phyloP scores from a whole-genome alignment of 305 asterid species.

The Fraxinus latifolia region DNA sequence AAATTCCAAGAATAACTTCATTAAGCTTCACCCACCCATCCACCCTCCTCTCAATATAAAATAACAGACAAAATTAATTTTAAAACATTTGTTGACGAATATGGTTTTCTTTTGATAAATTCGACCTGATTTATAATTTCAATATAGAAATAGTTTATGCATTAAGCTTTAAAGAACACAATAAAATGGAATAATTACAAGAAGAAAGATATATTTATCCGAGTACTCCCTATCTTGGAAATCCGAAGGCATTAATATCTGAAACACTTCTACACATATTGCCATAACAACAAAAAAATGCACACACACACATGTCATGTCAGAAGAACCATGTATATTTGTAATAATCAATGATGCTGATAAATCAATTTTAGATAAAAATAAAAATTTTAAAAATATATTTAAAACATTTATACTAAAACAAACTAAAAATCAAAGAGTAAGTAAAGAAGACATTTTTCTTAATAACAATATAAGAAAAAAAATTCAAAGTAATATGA shows the following conservation, averaged over 20 bases:
- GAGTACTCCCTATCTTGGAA: background rate
- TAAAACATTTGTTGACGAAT: background rate
- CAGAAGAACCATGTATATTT: background rate
- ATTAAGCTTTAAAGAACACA: background rate
- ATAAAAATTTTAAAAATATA: background rate
- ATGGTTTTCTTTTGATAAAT: background rate
- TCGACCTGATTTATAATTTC: background rate
- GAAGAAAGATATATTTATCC: background rate
- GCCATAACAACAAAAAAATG: background rate
- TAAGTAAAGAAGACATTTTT: too few relatives aligned
- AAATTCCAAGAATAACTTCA: background rate
- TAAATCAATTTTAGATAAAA: background rate
- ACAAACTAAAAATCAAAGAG: background rate
- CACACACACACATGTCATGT: background rate
- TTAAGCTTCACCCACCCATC: background rate
- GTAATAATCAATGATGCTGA: background rate
- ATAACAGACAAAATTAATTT: background rate
- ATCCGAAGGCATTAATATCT: background rate
- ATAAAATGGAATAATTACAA: background rate
- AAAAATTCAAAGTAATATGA: background rate
- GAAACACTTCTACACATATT: background rate
- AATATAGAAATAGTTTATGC: background rate
- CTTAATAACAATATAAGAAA: background rate
- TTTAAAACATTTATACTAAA: background rate
- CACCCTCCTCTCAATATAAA: background rate